A percentile compares a stretch with the other conserved stretches of the same genome.
Evolutionary conservation across 805 yeast genomes (phyloP).

Genomic region (Kodamaea leandrae): DNA sequence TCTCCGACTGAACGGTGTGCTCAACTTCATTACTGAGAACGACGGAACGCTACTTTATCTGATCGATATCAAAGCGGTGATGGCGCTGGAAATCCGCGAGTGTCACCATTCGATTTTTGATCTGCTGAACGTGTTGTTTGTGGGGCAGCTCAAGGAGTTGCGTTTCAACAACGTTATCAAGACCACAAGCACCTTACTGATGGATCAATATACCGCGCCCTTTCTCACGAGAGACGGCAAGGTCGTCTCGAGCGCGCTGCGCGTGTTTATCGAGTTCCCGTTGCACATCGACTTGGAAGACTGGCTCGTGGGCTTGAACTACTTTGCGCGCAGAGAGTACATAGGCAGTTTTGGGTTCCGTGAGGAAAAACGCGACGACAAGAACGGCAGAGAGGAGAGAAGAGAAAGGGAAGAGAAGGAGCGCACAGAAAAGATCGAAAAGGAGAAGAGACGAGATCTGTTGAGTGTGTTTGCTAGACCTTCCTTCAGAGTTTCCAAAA

Average conservation of each 20-base stretch:
- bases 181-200: conserved; percentile 25
- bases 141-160: conserved; percentile 56
- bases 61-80: conserved; percentile 50
- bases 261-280: conserved; percentile 61
- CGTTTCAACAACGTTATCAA: conserved; percentile 42
- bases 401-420: conserved; percentile 21
- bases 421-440: not conserved
- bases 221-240: conserved; percentile 37
- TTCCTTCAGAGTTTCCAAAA: conserved; percentile 50
- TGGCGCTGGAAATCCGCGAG: conserved; percentile 61
- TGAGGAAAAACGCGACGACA: not conserved
- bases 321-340: conserved; percentile 61
- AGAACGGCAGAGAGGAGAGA: not conserved
- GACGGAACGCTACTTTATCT: conserved; percentile 64
- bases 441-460: not conserved
- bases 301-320: conserved; percentile 68
- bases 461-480: not conserved
- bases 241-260: conserved; percentile 28
- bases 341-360: conserved; percentile 26
- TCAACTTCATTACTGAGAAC: conserved; percentile 58
- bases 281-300: conserved; percentile 69
- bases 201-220: conserved; percentile 22
- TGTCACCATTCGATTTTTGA: conserved; percentile 62
- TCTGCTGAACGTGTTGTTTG: conserved; percentile 53
- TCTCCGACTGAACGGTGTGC: conserved; percentile 57